phyloP scores from a whole-genome alignment of 169 alveolate genomes.

The Plasmodium gallinaceum region DNA sequence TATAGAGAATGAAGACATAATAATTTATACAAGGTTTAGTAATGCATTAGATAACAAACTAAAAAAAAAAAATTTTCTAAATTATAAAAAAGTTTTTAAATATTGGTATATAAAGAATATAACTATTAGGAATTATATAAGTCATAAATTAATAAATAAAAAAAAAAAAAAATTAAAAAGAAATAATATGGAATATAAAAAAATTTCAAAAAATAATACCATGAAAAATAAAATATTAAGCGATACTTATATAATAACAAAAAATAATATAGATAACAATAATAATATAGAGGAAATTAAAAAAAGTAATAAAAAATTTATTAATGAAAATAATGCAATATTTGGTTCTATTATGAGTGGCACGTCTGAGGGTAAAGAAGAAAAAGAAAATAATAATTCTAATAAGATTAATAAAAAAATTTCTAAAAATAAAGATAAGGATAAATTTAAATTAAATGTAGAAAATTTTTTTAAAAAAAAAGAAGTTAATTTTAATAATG shows the following conservation, averaged over 20 bases:
- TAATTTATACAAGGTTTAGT: too few species aligned
- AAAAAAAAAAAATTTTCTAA: too few species aligned
- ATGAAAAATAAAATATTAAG: too few species aligned
- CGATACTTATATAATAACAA: background rate
- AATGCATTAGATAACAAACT: too few species aligned
- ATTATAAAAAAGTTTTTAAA: too few species aligned
- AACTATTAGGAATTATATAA: too few species aligned
- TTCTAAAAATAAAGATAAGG: background rate
- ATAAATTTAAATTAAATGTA: background rate
- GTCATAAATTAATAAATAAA: too few species aligned
- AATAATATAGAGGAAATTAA: background rate
- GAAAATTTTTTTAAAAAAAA: conserved; percentile 42
- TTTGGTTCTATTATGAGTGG: conserved; percentile 10
- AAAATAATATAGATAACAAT: background rate
- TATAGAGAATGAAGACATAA: too few species aligned
- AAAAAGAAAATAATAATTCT: conserved; percentile 6
- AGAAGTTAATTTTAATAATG: conserved; percentile 33
- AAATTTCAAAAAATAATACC: too few species aligned
- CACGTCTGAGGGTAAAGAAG: background rate
- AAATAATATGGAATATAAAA: background rate
- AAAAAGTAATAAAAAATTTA: background rate
- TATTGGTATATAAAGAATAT: too few species aligned
- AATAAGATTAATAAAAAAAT: background rate
- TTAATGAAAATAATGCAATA: background rate
- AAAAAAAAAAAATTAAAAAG: background rate